Evolutionary conservation across 768 basidiomycete species (phyloP), one percentile per base, ranked within the genome.

Genomic region (Suillus discolor): DNA sequence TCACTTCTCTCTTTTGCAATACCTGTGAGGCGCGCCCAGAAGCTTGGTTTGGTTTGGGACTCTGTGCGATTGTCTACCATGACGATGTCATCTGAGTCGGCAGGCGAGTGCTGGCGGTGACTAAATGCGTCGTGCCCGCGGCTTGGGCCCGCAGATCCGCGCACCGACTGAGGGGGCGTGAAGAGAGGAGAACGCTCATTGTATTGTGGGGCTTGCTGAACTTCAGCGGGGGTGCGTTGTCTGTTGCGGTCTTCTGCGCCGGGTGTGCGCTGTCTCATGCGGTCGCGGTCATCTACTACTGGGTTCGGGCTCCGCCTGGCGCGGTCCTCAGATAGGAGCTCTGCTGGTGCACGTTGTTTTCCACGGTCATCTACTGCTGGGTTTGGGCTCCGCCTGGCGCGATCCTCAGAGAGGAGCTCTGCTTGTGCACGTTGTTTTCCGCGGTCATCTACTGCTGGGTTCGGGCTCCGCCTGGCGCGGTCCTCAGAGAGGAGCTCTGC

Each of bases 131-230:
- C 59, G 18, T 60, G 28, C 18, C 59, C 59, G 25, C 59, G 41
- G 41, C 59, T 60, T 23, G 59, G 41, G 18, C 59, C 59, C 13
- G 59, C 18, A 12, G 11, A 11, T 13, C 39, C 39, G 57, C 41
- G 18, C 23, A 23, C 4, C 23, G 25, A 41, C 25, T 39, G 25
- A 25, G 39, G 59, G 25, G 59, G 59, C 3, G 59, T 60, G 41
- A 60, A 60, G 41, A 60, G 59, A 6, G 59, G 59, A 6, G 59
- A 28, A 41, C 59, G 59, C 41, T 60, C 59, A 3, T 25, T 60
- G 41, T 60, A 42, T 60, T 60, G 59, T 39, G 13, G 3, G 36
- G 36, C 16, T 39, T 59, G 57, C 5, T 38, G 57, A 38, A 11
- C 4, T 15, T 59, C 57, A 1, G 57, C 57, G 25, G 59, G 41